These are phyloP conservation scores for Fusarium xyrophilum DNA, from an alignment of 2,329 filamentous ascomycete species.

Conservation along the genomic window DNA sequence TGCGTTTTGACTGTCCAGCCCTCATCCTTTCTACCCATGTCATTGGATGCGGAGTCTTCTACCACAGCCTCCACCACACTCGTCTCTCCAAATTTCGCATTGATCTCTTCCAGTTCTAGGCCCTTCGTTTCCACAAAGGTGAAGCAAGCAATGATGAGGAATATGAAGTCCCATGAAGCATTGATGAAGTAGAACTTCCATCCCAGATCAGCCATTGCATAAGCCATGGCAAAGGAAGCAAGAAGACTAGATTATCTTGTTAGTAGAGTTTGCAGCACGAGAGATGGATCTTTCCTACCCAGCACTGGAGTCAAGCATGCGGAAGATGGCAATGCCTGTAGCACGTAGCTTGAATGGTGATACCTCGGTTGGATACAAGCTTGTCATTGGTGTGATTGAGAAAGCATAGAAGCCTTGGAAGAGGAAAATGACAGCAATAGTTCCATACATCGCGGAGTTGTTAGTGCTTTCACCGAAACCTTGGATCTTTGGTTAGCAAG, in stretches of 20 bases:
- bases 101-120: neutral
- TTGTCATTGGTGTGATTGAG: neutral
- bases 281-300: neutral
- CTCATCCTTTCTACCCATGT: neutral
- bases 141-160: neutral
- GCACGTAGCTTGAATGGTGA: neutral
- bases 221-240: neutral
- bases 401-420: neutral
- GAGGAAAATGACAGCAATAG: neutral
- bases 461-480: neutral
- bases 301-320: neutral
- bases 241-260: neutral
- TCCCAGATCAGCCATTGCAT: neutral
- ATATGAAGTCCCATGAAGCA: neutral
- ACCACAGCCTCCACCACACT: neutral
- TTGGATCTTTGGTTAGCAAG: too few species aligned
- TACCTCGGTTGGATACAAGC: neutral
- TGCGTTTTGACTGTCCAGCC: neutral
- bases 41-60: neutral
- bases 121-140: neutral
- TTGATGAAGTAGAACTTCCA: conserved; percentile 7
- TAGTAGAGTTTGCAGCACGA: accelerated
- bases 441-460: neutral
- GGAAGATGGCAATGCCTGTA: neutral
- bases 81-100: neutral